A percentile compares a stretch with the other conserved stretches of the same genome.
Evolutionary conservation across 2,329 filamentous ascomycete genomes (phyloP).

Genomic region (Cyphellophora europaea): DNA sequence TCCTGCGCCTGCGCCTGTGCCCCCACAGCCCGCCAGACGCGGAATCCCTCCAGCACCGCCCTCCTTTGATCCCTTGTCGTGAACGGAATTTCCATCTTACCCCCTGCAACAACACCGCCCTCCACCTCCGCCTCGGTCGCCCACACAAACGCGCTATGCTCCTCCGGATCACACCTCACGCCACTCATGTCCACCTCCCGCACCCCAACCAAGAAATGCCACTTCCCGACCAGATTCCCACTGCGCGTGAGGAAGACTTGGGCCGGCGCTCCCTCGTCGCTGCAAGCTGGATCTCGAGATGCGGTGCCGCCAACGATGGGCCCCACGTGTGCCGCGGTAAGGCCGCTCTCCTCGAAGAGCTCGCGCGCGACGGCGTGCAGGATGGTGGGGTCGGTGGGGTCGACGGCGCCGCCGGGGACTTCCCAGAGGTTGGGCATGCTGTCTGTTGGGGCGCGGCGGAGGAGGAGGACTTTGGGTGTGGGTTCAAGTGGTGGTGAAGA

Average conservation of each 20-base stretch:
- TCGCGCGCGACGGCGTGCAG: slow-evolving; percentile 41
- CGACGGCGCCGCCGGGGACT: slow-evolving; percentile 41
- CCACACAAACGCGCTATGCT: slow-evolving; percentile 30
- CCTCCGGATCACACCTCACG: slow-evolving; percentile 24
- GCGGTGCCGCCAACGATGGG: slow-evolving; percentile 29
- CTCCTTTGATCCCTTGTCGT: slow-evolving; percentile 6
- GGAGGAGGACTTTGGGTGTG: slow-evolving; percentile 27
- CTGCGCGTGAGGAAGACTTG: slow-evolving; percentile 12
- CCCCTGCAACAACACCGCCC: slow-evolving; percentile 3
- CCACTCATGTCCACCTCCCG: slow-evolving; percentile 10
- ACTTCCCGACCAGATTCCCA: slow-evolving; percentile 23
- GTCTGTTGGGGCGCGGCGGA: slow-evolving; percentile 35
- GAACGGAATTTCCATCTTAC: slow-evolving; percentile 6
- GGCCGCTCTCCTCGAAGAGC: slow-evolving; percentile 42
- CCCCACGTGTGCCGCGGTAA: slow-evolving; percentile 33
- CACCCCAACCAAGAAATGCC: slow-evolving; percentile 29
- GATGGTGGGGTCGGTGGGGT: slow-evolving; percentile 37
- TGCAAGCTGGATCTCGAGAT: slow-evolving; percentile 21
- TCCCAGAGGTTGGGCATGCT: slow-evolving; percentile 37
- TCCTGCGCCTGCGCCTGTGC: too few relatives aligned
- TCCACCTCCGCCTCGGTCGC: slow-evolving; percentile 26
- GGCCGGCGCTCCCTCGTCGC: slow-evolving; percentile 20
- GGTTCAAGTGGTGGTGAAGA: too few relatives aligned
- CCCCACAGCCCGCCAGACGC: background rate
- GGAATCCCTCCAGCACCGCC: slow-evolving; percentile 8